Percentiles rank a stretch among this genome's conserved stretches.
These are phyloP conservation scores for Mycena albidolilacea DNA, from an alignment of 768 basidiomycete genomes.

Conservation along the genomic window DNA sequence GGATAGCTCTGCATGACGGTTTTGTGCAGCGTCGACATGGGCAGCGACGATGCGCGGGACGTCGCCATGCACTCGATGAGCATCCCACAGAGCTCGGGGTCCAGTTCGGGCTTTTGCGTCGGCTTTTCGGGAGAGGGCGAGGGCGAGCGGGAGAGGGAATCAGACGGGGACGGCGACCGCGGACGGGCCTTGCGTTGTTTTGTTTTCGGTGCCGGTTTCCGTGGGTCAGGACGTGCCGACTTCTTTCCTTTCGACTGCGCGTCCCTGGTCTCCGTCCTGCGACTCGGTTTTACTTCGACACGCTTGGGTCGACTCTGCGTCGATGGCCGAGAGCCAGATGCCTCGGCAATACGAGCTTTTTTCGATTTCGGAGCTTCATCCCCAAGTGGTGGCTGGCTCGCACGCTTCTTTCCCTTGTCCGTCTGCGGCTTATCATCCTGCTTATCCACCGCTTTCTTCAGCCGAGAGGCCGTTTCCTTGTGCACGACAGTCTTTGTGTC, in stretches of 20 bases:
- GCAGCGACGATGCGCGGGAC: constrained; percentile 79
- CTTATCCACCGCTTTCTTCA: constrained; percentile 24
- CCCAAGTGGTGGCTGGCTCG: constrained; percentile 20
- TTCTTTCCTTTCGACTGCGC: constrained; percentile 30
- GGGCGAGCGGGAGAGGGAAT: constrained; percentile 12
- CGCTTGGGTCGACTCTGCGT: constrained; percentile 20
- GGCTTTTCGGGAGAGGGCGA: constrained; percentile 21
- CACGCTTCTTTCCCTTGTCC: constrained; percentile 41
- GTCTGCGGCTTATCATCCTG: constrained; percentile 7
- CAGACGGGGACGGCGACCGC: constrained; percentile 26
- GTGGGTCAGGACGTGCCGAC: constrained; percentile 8
- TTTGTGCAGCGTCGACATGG: constrained; percentile 67
- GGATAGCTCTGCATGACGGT: constrained; percentile 69
- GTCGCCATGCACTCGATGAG: constrained; percentile 79
- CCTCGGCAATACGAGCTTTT: constrained; percentile 33
- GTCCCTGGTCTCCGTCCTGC: constrained; percentile 13
- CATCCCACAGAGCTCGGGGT: constrained; percentile 72
- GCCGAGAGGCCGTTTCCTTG: not conserved
- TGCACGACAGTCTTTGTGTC: not conserved
- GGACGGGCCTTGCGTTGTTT: constrained; percentile 29
- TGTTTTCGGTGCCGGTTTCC: constrained; percentile 17
- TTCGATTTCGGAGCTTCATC: constrained; percentile 34
- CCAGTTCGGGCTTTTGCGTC: constrained; percentile 42
- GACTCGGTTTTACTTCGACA: constrained; percentile 17
- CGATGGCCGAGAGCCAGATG: constrained; percentile 20